Evolutionary conservation across 805 yeast genomes (phyloP).

Genomic region (Saccharomycopsis microspora): DNA sequence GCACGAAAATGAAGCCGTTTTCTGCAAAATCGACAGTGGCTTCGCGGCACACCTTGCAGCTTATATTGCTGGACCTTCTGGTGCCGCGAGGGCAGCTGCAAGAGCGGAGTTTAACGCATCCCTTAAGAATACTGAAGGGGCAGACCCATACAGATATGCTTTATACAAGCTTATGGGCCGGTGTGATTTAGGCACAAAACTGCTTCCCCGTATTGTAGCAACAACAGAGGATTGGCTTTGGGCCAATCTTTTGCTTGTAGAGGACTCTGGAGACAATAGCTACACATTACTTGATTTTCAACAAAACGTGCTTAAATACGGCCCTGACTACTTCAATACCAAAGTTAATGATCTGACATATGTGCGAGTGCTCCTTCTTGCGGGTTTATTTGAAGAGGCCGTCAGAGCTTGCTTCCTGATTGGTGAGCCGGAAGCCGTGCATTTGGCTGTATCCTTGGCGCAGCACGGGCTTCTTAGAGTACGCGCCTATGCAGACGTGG

Average conservation of each 20-base stretch:
- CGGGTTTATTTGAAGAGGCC: slow-evolving; percentile 77
- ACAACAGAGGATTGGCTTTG: slow-evolving; percentile 96
- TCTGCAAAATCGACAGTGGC: slow-evolving; percentile 75
- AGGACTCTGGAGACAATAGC: slow-evolving; percentile 37
- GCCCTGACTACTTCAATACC: slow-evolving; percentile 53
- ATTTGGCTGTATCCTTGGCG: slow-evolving; percentile 71
- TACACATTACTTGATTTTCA: slow-evolving; percentile 71
- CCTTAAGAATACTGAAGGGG: slow-evolving; percentile 52
- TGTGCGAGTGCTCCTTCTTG: slow-evolving; percentile 58
- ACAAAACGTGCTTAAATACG: slow-evolving; percentile 55
- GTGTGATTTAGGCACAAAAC: slow-evolving; percentile 60
- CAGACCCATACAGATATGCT: slow-evolving; percentile 86
- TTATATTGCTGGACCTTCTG: slow-evolving; percentile 29
- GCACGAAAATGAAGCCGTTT: slow-evolving; percentile 49
- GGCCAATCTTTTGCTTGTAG: slow-evolving; percentile 74
- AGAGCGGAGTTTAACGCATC: slow-evolving; percentile 66
- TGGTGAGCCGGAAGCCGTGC: slow-evolving; percentile 80
- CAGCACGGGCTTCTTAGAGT: slow-evolving; percentile 60
- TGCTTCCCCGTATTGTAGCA: slow-evolving; percentile 53
- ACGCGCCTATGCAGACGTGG: slow-evolving; percentile 21
- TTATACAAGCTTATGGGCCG: slow-evolving; percentile 89
- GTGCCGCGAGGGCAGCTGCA: slow-evolving; percentile 23
- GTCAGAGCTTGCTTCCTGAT: slow-evolving; percentile 48
- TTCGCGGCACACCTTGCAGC: slow-evolving; percentile 73
- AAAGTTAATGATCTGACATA: slow-evolving; percentile 44